phyloP scores from a whole-genome alignment of 106 monocot genomes.

The Platanthera zijinensis region DNA sequence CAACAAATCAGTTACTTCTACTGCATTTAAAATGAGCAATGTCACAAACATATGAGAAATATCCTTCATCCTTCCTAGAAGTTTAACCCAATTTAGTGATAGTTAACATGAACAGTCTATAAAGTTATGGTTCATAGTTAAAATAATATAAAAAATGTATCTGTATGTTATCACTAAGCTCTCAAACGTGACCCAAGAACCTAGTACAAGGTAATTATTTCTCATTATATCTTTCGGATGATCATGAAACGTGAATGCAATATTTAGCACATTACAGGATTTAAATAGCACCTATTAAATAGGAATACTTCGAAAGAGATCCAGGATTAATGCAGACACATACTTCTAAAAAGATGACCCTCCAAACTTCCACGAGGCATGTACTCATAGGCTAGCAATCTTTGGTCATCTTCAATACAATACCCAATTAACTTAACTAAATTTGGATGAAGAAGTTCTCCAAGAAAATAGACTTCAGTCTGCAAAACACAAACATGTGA shows the following conservation, averaged over 20 bases:
- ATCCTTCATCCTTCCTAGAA: background rate
- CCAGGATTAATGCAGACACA: constrained; percentile 5
- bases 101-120: background rate
- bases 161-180: background rate
- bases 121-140: background rate
- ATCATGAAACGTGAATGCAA: background rate
- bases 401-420: constrained; percentile 40
- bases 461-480: constrained; percentile 47
- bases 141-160: background rate
- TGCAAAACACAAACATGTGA: constrained; percentile 6
- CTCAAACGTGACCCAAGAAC: background rate
- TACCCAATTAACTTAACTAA: constrained; percentile 39
- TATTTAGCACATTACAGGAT: background rate
- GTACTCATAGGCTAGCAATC: constrained; percentile 32
- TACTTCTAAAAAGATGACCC: constrained; percentile 39
- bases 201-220: background rate
- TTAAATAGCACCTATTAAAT: background rate
- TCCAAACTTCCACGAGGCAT: constrained; percentile 49
- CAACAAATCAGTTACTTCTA: too few species aligned
- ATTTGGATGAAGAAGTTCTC: constrained; percentile 40
- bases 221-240: background rate
- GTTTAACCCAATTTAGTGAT: background rate
- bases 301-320: constrained; percentile 2
- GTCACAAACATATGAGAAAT: too few species aligned
- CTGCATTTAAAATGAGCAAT: too few species aligned